Evolutionary conservation across 2,329 filamentous ascomycete species (phyloP), one percentile per base, ranked within the genome.

Genomic region (Colletotrichum ledebouriae): DNA sequence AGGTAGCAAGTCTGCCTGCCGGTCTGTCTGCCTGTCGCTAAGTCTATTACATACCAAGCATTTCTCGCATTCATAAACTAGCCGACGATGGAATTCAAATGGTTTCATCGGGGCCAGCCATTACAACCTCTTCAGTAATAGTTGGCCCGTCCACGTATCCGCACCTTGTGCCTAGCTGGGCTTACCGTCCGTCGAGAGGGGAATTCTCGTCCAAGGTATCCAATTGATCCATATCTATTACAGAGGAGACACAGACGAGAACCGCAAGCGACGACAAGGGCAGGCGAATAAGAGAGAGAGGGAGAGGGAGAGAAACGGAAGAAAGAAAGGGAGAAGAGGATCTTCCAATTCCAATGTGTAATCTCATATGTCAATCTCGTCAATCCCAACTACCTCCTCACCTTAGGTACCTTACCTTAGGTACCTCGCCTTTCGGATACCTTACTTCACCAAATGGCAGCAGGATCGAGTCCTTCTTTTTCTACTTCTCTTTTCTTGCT

Each of bases 241-340:
- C 6, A 39, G 10, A 29, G 29, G 29, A 29, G 37, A 39, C 11
- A 13, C 11, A 39, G 37, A 39, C 4, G 37, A 39, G 37, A 12
- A 39, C 46, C 17, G 20, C 11, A 29, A 11, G 17, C 46, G 46
- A 49, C 46, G 37, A 29, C 25, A 57, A 15, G 20, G 12, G 53
- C 56, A 25, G 13, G 56, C 34, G 55, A 58, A 15, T 22, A 12
- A 13, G 22, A 37, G 22, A 20, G 37, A 17, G 34, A 13, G 33
- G 12, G 25, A 25, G 34, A 17, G 33, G 33, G 17, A 37, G 57
- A 59, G 37, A 61, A 53, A 53, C 49, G n/a, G 29, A 15, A 33
- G 34, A 17, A n/a, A 33, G 29, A 53, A 29, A 53, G 49, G 49
- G 42, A 59, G 57, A 59, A 59, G 47, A 61, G 59, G 59, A 61